A percentile compares a stretch with the other conserved stretches of the same genome.
Conservation (phyloP, 495 filamentous ascomycete genomes). For the Penicillium cataractarum region DNA sequence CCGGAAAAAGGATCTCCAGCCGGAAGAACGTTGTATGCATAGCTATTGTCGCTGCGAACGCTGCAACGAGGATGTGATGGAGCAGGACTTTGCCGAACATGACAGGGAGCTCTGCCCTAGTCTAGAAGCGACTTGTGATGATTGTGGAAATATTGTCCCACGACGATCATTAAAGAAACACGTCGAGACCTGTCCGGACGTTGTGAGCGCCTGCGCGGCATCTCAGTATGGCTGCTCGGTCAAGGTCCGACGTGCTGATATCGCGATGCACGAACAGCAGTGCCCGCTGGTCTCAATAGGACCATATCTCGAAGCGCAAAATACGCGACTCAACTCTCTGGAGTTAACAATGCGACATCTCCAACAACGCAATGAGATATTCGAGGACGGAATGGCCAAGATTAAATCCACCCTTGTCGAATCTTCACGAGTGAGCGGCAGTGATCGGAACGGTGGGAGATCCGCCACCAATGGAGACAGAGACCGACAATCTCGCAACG, state of each 20-base stretch:
- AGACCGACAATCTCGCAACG: slow-evolving; percentile 3
- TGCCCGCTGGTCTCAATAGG: slow-evolving; percentile 63
- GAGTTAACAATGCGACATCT: slow-evolving; percentile 60
- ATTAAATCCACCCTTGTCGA: slow-evolving; percentile 50
- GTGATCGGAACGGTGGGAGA: slow-evolving; percentile 4
- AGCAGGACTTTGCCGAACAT: slow-evolving; percentile 58
- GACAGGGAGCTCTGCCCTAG: slow-evolving; percentile 54
- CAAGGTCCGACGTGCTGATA: slow-evolving; percentile 50
- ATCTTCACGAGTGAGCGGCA: slow-evolving; percentile 29
- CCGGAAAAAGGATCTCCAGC: slow-evolving; percentile 47
- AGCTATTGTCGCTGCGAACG: slow-evolving; percentile 52
- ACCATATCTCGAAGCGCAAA: slow-evolving; percentile 62
- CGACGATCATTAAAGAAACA: slow-evolving; percentile 55
- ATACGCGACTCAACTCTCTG: slow-evolving; percentile 56
- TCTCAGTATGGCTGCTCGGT: slow-evolving; percentile 60
- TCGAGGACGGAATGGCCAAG: slow-evolving; percentile 56
- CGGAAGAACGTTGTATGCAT: slow-evolving; percentile 58
- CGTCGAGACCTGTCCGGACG: slow-evolving; percentile 54
- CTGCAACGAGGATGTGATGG: slow-evolving; percentile 58
- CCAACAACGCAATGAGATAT: slow-evolving; percentile 59
- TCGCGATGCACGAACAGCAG: slow-evolving; percentile 53
- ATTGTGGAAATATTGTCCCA: slow-evolving; percentile 55
- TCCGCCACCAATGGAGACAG: slow-evolving; percentile 8
- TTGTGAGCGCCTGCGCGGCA: slow-evolving; percentile 57
- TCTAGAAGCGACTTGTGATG: slow-evolving; percentile 51